phyloP scores from a whole-genome alignment of 108 stramenopile genomes.

The Skeletonema potamos region DNA sequence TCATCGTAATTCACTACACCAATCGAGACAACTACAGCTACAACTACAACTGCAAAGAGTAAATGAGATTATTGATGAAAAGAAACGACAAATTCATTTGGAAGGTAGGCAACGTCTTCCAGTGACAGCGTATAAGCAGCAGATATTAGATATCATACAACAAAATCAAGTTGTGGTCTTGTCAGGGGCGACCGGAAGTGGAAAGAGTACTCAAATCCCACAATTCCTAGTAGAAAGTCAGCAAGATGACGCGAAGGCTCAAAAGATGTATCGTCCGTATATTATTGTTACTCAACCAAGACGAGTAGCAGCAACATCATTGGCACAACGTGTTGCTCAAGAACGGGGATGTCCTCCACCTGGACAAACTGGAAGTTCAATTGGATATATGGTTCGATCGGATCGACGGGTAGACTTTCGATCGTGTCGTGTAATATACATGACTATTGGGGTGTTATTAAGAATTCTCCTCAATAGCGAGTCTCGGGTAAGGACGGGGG shows the following conservation, averaged over 20 bases:
- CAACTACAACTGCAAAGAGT: conserved; percentile 11
- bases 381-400: conserved; percentile 80
- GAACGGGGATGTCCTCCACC: conserved; percentile 65
- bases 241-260: conserved; percentile 15
- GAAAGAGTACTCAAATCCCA: conserved; percentile 86
- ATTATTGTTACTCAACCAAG: conserved; percentile 92
- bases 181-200: conserved; percentile 78
- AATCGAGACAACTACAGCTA: background rate
- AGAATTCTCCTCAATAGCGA: conserved; percentile 52
- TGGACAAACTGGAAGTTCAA: conserved; percentile 44
- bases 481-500: conserved; percentile 19
- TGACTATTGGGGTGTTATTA: conserved; percentile 87
- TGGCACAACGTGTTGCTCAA: conserved; percentile 87
- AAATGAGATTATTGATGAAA: conserved; percentile 7
- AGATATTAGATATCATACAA: conserved; percentile 42
- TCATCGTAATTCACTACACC: conserved; percentile 4
- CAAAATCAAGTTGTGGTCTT: conserved; percentile 57
- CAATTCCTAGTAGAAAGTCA: conserved; percentile 69
- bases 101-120: conserved; percentile 48
- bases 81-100: conserved; percentile 1
- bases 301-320: conserved; percentile 84
- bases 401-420: conserved; percentile 38
- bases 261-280: conserved; percentile 46
- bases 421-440: conserved; percentile 62
- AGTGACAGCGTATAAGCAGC: conserved; percentile 39